Base-by-base conservation (phyloP, 305 asterid species). In the Solanum aculeatissimum region DNA sequence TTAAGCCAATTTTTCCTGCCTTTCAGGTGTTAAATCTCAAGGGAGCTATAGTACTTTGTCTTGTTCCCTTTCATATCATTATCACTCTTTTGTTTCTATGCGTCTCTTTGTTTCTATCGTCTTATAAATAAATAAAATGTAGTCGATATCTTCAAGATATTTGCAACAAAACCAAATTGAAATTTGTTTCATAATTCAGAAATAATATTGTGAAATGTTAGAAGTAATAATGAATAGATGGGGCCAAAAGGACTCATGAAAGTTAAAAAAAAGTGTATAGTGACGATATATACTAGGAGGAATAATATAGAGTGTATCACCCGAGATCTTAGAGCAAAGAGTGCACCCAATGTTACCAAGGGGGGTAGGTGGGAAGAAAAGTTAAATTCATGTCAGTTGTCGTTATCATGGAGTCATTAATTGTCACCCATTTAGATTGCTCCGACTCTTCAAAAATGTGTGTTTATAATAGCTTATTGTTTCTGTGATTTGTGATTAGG, bases 401-500 rank as follows among this genome's bases (percentile, higher is more conserved):
- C 77, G 19, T 38, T 66, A 3, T 66, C 47, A 32, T 32, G 8
- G 74, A 14, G 79, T 35, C 40, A 75, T 23, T 25, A 25, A 74
- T 74, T 74, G 42, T 70, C 4, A 29, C 72, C 23, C 81, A 74
- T 45, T 1, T 23, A 47, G 40, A 35, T 35, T 35, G 40, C 1
- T 35, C 6, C 6, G 4, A 32, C 32, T 29, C 32, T 29, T 29
- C 32, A 2, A 29, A 29, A 29, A 29, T 29, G 2, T 29, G n/a
- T n/a, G n/a, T n/a, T n/a, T n/a, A n/a, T 21, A 21, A 9, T 42
- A 42, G 66, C 11, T 58, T 58, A 21, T 55, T 19, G 25, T 8
- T 55, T 55, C 6, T 19, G 6, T 55, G 62, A 58, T 58, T 57
- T 58, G 47, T 80, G 12, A 6, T 47, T 49, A 95, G 98, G 94